Percentiles rank a stretch among this genome's conserved stretches.
phyloP scores from a whole-genome alignment of 2,329 filamentous ascomycete genomes.

The Arthroderma sp. region DNA sequence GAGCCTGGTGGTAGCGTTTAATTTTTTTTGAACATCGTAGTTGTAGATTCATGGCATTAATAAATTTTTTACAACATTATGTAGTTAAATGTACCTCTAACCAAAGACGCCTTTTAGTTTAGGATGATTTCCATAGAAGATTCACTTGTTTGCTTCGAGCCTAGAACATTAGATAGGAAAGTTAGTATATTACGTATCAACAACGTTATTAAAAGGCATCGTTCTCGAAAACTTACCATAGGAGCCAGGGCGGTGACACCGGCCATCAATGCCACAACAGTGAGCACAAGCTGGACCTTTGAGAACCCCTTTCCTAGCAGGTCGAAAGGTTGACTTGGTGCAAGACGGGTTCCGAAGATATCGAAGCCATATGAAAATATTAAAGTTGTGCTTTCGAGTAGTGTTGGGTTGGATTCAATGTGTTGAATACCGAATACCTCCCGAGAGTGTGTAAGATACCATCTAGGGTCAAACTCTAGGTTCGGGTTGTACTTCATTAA shows the following conservation, averaged over 20 bases:
- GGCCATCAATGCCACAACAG: constrained; percentile 64
- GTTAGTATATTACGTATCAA: constrained; percentile 1
- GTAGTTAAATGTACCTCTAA: not conserved
- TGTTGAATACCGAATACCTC: constrained; percentile 64
- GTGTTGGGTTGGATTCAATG: constrained; percentile 62
- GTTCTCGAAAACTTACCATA: constrained; percentile 51
- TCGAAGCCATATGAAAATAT: constrained; percentile 82
- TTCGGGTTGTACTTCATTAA: constrained; percentile 62
- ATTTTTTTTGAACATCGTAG: not conserved
- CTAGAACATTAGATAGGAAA: constrained; percentile 19
- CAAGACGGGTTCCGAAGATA: constrained; percentile 72
- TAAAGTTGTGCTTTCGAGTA: constrained; percentile 83
- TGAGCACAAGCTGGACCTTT: constrained; percentile 71
- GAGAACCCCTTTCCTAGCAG: constrained; percentile 88
- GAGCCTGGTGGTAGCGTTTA: not conserved
- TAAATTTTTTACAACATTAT: not conserved
- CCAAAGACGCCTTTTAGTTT: not conserved
- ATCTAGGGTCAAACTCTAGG: constrained; percentile 73
- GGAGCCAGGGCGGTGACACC: constrained; percentile 71
- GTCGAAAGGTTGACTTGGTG: constrained; percentile 85
- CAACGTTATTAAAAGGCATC: not conserved
- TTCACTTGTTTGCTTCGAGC: constrained; percentile 42
- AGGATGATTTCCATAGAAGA: constrained; percentile 15
- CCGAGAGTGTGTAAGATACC: constrained; percentile 66
- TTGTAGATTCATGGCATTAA: not conserved